phyloP scores from a whole-genome alignment of 2,329 filamentous ascomycete species.

The Scedosporium apiospermum region DNA sequence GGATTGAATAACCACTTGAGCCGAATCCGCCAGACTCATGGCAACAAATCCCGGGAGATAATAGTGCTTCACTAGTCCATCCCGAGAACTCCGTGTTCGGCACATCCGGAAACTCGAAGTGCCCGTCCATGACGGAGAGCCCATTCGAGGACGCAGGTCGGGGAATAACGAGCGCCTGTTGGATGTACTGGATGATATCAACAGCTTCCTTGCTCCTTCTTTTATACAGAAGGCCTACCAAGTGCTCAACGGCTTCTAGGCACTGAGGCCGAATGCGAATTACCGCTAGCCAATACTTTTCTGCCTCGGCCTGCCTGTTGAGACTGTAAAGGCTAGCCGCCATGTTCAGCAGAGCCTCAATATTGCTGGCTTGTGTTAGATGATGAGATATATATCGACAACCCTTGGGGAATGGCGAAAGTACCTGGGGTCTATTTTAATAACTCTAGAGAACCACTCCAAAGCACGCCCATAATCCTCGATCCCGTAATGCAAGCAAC shows the following conservation, averaged over 20 bases:
- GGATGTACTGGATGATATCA: slow-evolving; percentile 76
- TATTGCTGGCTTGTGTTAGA: slow-evolving; percentile 47
- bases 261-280: slow-evolving; percentile 76
- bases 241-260: slow-evolving; percentile 90
- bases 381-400: slow-evolving; percentile 17
- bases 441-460: slow-evolving; percentile 62
- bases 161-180: slow-evolving; percentile 49
- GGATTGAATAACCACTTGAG: slow-evolving; percentile 70
- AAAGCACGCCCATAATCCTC: slow-evolving; percentile 72
- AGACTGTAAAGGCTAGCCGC: slow-evolving; percentile 83
- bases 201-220: slow-evolving; percentile 79
- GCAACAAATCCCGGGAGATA: not conserved
- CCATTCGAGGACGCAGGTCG: slow-evolving; percentile 11
- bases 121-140: slow-evolving; percentile 11
- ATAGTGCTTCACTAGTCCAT: not conserved
- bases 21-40: slow-evolving; percentile 17
- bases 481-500: slow-evolving; percentile 84
- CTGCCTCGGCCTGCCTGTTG: slow-evolving; percentile 72
- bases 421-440: slow-evolving; percentile 46
- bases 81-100: not conserved
- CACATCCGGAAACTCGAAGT: not conserved
- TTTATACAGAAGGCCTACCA: slow-evolving; percentile 79
- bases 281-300: slow-evolving; percentile 77
- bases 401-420: slow-evolving; percentile 19
- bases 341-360: slow-evolving; percentile 89